These are phyloP conservation scores for Apiospora kogelbergensis DNA, from an alignment of 2,329 filamentous ascomycete genomes.

Conservation along the genomic window DNA sequence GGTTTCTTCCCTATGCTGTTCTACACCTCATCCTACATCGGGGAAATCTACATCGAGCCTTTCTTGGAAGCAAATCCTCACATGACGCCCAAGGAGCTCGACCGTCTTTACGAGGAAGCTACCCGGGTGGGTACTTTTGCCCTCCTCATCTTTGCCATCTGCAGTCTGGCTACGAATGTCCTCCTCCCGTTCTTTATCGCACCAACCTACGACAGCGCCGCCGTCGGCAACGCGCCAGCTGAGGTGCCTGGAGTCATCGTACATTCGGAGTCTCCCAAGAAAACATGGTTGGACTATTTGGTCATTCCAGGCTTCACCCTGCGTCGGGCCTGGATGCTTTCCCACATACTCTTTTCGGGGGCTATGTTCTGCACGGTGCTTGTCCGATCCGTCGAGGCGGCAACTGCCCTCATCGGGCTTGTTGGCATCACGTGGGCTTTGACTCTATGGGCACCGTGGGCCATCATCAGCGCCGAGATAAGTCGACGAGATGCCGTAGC, in stretches of 20 bases:
- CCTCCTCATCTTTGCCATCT: slow-evolving; percentile 82
- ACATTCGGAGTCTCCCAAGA: slow-evolving; percentile 34
- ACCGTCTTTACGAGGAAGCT: slow-evolving; percentile 77
- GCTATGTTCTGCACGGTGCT: slow-evolving; percentile 85
- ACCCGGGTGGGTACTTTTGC: slow-evolving; percentile 89
- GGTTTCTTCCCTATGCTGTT: slow-evolving; percentile 96
- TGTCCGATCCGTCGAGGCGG: slow-evolving; percentile 68
- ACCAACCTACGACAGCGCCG: slow-evolving; percentile 66
- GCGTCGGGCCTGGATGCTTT: slow-evolving; percentile 82
- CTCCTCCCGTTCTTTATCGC: slow-evolving; percentile 83
- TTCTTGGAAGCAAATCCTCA: slow-evolving; percentile 75
- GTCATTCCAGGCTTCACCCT: slow-evolving; percentile 83
- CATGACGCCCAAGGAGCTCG: slow-evolving; percentile 73
- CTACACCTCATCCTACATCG: slow-evolving; percentile 92
- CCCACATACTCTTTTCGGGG: slow-evolving; percentile 77
- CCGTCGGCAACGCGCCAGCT: slow-evolving; percentile 29
- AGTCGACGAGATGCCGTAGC: slow-evolving; percentile 70
- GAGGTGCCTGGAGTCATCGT: slow-evolving; percentile 31
- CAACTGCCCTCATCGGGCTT: slow-evolving; percentile 75
- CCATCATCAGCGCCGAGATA: slow-evolving; percentile 91
- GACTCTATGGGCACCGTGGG: slow-evolving; percentile 92
- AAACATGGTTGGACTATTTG: slow-evolving; percentile 57
- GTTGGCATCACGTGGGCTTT: slow-evolving; percentile 92
- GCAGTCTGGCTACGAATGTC: slow-evolving; percentile 79
- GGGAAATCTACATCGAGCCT: slow-evolving; percentile 87